These are phyloP conservation scores for Xylaria sp. DNA, from an alignment of 2,329 filamentous ascomycete species.

Conservation along the genomic window DNA sequence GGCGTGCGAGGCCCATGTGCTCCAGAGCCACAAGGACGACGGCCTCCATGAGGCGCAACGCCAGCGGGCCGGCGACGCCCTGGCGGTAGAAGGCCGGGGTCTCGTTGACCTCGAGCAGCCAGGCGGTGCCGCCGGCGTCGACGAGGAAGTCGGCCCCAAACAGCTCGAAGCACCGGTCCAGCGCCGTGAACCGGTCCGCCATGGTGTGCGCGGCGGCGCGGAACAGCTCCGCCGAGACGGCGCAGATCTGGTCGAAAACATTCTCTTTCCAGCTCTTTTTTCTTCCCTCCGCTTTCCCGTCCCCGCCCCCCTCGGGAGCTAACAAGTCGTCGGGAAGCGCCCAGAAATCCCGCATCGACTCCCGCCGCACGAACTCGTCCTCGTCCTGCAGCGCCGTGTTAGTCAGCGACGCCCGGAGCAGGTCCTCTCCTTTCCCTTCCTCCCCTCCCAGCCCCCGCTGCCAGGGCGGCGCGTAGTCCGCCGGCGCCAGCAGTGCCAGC, in stretches of 20 bases:
- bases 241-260: constrained; percentile 41
- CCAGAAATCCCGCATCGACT: constrained; percentile 43
- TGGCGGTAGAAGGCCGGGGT: constrained; percentile 43
- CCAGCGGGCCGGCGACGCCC: constrained; percentile 38
- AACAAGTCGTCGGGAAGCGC: constrained; percentile 34
- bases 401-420: constrained; percentile 42
- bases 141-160: constrained; percentile 43
- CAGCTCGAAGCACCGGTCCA: constrained; percentile 43
- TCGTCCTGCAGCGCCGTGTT: constrained; percentile 43
- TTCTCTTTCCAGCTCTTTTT: constrained; percentile 35
- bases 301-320: too few species aligned
- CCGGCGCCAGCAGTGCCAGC: constrained; percentile 39
- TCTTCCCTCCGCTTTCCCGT: constrained; percentile 11
- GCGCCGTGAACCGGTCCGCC: constrained; percentile 42
- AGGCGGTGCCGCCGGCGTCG: constrained; percentile 36
- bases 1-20: constrained; percentile 34
- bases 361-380: constrained; percentile 36
- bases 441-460: constrained; percentile 37
- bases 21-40: constrained; percentile 40
- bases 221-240: constrained; percentile 39
- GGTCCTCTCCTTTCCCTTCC: too few species aligned
- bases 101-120: constrained; percentile 44
- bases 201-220: constrained; percentile 41
- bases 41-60: constrained; percentile 41
- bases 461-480: constrained; percentile 43